These are phyloP conservation scores for Fusarium sp. DNA, from an alignment of 2,329 filamentous ascomycete species.

Conservation along the genomic window DNA sequence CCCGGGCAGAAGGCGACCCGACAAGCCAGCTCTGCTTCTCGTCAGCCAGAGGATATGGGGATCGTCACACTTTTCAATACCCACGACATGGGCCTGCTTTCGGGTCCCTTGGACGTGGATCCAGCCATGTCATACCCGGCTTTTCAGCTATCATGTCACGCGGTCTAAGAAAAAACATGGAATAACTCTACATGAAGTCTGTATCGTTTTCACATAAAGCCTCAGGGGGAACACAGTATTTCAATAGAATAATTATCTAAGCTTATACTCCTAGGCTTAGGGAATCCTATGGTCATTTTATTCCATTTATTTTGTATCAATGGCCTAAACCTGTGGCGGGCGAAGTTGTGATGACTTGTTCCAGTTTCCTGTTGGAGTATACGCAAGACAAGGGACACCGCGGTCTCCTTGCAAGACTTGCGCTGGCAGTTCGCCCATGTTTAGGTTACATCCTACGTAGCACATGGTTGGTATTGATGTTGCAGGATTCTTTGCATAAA, in stretches of 20 bases:
- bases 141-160: background rate
- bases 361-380: background rate
- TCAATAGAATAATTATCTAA: too few relatives aligned
- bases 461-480: constrained; percentile 1
- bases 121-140: constrained; percentile 10
- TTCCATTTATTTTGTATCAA: too few relatives aligned
- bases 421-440: background rate
- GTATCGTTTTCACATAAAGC: too few relatives aligned
- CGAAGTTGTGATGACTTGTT: too few relatives aligned
- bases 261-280: too few relatives aligned
- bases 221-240: too few relatives aligned
- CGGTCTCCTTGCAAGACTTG: background rate
- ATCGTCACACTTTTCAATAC: constrained; percentile 19
- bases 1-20: background rate
- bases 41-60: constrained; percentile 25
- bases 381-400: background rate
- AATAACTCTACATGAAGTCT: too few relatives aligned
- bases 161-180: too few relatives aligned
- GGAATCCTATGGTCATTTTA: too few relatives aligned
- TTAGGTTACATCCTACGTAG: background rate
- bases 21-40: constrained; percentile 12
- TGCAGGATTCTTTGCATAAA: constrained; percentile 45
- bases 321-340: too few relatives aligned
- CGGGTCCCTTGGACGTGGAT: background rate
- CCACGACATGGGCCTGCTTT: background rate